Conservation (phyloP, 1,284 basidiomycete genomes). For the Irpex rosettiformis region DNA sequence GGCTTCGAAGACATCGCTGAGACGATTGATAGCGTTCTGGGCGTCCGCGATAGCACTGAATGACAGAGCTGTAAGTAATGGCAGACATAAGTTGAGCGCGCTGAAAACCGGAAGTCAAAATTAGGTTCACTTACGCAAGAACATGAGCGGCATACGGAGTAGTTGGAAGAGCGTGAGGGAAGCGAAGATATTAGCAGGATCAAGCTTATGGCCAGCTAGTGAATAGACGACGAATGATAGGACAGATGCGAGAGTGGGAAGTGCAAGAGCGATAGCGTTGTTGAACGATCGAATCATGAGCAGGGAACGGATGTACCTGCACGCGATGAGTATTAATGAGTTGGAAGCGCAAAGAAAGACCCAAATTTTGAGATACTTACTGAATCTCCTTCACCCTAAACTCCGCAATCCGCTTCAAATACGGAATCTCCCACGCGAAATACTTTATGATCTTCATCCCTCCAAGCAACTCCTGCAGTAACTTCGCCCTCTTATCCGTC, state of each 20-base stretch:
- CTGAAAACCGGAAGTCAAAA: neutral
- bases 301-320: constrained; percentile 69
- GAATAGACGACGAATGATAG: constrained; percentile 85
- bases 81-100: neutral
- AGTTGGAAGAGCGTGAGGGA: constrained; percentile 82
- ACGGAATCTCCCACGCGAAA: constrained; percentile 80
- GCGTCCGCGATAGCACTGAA: constrained; percentile 80
- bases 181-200: constrained; percentile 75
- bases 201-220: constrained; percentile 61
- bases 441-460: constrained; percentile 91
- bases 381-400: constrained; percentile 74
- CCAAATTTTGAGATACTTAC: constrained; percentile 41
- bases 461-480: constrained; percentile 80
- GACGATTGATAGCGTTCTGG: constrained; percentile 65
- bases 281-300: constrained; percentile 72
- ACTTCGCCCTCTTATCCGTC: constrained; percentile 86
- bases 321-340: too few relatives aligned
- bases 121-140: constrained; percentile 57
- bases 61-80: constrained; percentile 55
- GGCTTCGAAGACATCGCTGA: constrained; percentile 73
- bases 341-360: too few relatives aligned
- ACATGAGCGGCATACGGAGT: constrained; percentile 72
- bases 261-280: constrained; percentile 62
- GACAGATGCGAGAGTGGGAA: constrained; percentile 83
- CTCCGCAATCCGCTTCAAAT: constrained; percentile 66